Evolutionary conservation across 116 monocot species (phyloP).

Genomic region (Dioscorea cayenensis): DNA sequence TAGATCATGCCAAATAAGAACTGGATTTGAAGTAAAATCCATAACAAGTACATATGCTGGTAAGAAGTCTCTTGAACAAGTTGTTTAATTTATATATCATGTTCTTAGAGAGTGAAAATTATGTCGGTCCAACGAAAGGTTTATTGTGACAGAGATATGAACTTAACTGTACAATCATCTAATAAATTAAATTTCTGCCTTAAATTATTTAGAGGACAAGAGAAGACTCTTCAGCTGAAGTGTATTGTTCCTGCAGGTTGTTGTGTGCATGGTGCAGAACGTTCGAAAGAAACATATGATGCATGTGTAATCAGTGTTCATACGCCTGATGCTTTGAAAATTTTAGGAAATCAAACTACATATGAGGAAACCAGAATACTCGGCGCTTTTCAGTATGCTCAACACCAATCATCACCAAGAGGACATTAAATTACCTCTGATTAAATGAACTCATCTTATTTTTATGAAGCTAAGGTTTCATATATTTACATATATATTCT

Average conservation of each 20-base stretch:
- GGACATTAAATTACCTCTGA: no score
- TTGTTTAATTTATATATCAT: no score
- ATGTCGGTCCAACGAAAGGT: no score
- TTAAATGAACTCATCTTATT: no score
- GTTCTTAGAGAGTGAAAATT: no score
- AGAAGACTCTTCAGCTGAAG: not conserved
- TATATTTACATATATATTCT: no score
- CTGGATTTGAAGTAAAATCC: conserved; percentile 53
- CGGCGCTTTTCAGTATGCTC: conserved; percentile 81
- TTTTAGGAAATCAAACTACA: conserved; percentile 72
- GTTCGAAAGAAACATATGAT: conserved; percentile 63
- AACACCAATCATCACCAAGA: no score
- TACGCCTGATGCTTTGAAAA: conserved; percentile 82
- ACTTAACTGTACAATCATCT: no score
- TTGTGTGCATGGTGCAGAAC: conserved; percentile 34
- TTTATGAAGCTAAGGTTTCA: no score
- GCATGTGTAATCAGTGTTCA: conserved; percentile 63
- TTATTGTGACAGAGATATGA: no score
- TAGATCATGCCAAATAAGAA: conserved; percentile 64
- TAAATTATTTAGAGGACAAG: no score
- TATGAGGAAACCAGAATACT: conserved; percentile 78
- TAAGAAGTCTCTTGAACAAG: not conserved
- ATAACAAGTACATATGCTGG: conserved; percentile 58
- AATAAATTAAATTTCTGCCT: not conserved
- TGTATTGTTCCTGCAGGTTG: conserved; percentile 40